Base-by-base conservation (phyloP, 202 grass and related monocot species). In the Miscanthus sacchariflorus region DNA sequence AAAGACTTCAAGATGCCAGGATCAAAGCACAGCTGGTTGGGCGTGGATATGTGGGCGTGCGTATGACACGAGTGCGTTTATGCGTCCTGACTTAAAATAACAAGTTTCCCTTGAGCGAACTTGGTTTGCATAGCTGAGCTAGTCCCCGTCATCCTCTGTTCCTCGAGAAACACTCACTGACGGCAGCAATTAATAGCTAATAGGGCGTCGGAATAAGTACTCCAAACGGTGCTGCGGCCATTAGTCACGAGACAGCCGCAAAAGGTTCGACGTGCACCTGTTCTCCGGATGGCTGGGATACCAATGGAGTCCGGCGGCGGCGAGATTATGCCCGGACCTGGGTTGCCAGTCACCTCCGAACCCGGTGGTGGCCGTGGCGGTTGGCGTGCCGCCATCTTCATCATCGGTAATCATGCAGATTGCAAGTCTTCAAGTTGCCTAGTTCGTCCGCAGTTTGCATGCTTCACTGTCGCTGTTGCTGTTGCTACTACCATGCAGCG, bases 391-490 rank as follows among this genome's bases (percentile, higher is more conserved):
- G 79, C 78, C 27, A 15, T 54, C 33, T 82, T 76, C 79, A 7
- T 88, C 70, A 38, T 92, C 21, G 83, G 93, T 92, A 90, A 88
- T 73, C 5, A 75, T 49, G 23, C 72, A 18, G n/a, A 72, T 59
- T n/a, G 18, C 59, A 12, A 5, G 23, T 64, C 23, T 64, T 4
- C 8, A 25, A 68, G 42, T 43, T 48, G 0, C 12, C 72, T 28
- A 30, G 23, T 49, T 7, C 72, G 43, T 13, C 23, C 12, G 12
- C 9, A 74, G 12, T 13, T 74, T 46, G 5, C 6, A 8, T 48
- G n/a, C 68, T 13, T 24, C 0, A 4, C 24, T 30, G 15, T 24
- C 0, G 2, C 25, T 73, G 6, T 14, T 46, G 48, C 33, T 73
- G 6, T 14, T 46, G 48, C 33, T 68, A 2, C 7, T 30, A 17